Percentiles rank a stretch among this genome's conserved stretches.
Evolutionary conservation across 345 rosid species (phyloP).

Genomic region (Erucastrum elatum): DNA sequence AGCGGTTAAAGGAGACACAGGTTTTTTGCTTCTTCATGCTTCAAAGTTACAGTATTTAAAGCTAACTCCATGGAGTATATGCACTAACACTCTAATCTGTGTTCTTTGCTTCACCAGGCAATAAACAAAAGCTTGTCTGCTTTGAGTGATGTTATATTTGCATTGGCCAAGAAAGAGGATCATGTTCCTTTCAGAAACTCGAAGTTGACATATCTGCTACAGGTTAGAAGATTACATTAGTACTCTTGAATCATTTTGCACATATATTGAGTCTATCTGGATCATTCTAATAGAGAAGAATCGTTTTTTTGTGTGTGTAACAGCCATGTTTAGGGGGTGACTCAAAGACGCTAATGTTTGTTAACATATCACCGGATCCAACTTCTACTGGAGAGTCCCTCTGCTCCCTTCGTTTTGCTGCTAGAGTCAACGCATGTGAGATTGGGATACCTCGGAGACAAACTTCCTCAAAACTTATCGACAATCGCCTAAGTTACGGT

Average conservation of each 20-base stretch:
- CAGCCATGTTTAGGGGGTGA: background rate
- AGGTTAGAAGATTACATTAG: background rate
- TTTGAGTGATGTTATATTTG: slow-evolving; percentile 79
- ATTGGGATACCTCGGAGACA: background rate
- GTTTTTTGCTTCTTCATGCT: slow-evolving; percentile 30
- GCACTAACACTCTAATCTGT: slow-evolving; percentile 3
- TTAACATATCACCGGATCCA: background rate
- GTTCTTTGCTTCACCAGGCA: slow-evolving; percentile 54
- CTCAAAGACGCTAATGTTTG: background rate
- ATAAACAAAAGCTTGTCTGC: slow-evolving; percentile 23
- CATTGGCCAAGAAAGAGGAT: slow-evolving; percentile 89
- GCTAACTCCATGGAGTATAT: background rate
- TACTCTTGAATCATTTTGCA: background rate
- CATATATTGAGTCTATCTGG: background rate
- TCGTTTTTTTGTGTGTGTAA: background rate
- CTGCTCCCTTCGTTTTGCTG: background rate
- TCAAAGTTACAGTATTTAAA: background rate
- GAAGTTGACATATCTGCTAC: slow-evolving; percentile 84
- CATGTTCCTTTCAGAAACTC: slow-evolving; percentile 98
- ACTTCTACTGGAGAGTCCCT: background rate
- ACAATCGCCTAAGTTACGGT: background rate
- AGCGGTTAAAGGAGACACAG: slow-evolving; percentile 88
- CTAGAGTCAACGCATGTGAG: slow-evolving; percentile 3
- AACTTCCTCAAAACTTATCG: background rate
- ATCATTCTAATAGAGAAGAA: background rate